Conservation (phyloP, 768 basidiomycete genomes). For the Collybiopsis luxurians region DNA sequence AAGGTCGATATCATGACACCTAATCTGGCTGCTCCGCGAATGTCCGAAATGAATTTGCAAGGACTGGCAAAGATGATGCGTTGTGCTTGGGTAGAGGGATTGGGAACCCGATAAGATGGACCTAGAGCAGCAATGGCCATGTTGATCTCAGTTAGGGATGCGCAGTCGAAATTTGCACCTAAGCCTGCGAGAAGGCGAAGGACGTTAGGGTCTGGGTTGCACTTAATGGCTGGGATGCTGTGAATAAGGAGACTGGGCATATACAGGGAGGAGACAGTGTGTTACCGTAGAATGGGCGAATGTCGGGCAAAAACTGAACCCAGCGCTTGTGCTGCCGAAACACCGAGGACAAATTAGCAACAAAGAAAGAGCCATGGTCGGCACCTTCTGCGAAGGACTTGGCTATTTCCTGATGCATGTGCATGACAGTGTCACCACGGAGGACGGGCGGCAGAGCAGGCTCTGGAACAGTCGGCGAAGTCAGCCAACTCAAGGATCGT, state of each 20-base stretch:
- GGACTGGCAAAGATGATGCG: conserved; percentile 75
- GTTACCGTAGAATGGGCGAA: too few species aligned
- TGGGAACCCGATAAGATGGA: neutral
- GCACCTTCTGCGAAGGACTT: neutral
- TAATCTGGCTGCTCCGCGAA: conserved; percentile 55
- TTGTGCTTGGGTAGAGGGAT: conserved; percentile 25
- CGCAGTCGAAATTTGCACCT: conserved; percentile 76
- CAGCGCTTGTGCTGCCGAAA: conserved; percentile 63
- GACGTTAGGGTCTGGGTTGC: conserved; percentile 75
- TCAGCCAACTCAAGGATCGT: too few species aligned
- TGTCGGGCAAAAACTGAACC: conserved; percentile 44
- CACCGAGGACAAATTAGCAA: conserved; percentile 66
- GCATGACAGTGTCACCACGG: neutral
- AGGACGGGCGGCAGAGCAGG: neutral
- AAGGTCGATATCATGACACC: conserved; percentile 80
- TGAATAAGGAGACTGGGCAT: neutral
- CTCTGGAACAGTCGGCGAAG: too few species aligned
- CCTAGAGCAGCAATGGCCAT: conserved; percentile 53
- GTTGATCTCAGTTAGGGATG: conserved; percentile 68
- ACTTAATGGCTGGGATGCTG: conserved; percentile 56
- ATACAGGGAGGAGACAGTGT: neutral
- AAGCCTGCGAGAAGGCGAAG: conserved; percentile 64
- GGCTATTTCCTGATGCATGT: neutral
- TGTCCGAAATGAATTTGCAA: conserved; percentile 74
- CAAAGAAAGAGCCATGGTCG: conserved; percentile 55